A percentile compares a stretch with the other conserved stretches of the same genome.
Conservation (phyloP, 371 early-diverging fungal genomes). For the Paraphysoderma sedebokerense region DNA sequence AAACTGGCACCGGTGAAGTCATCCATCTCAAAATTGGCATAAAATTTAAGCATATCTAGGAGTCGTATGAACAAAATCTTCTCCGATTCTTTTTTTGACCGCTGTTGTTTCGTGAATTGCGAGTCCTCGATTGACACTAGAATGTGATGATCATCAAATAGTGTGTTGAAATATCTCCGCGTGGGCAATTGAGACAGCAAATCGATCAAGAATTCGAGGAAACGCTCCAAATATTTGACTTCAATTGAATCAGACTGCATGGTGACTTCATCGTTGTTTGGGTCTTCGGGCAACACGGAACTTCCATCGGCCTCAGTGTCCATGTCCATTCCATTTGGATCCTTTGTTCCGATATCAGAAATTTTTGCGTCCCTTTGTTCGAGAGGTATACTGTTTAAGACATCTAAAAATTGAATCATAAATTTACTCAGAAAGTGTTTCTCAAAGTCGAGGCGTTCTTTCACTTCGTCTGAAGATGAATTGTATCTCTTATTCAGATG, state of each 20-base stretch:
- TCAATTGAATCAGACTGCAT: neutral
- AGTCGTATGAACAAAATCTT: constrained; percentile 34
- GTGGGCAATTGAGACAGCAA: constrained; percentile 77
- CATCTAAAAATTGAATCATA: constrained; percentile 30
- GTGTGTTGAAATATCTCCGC: constrained; percentile 61
- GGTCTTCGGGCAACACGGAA: neutral
- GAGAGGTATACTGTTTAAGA: constrained; percentile 30
- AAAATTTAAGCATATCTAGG: constrained; percentile 40
- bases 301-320: neutral
- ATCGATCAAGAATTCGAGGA: constrained; percentile 69
- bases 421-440: constrained; percentile 35
- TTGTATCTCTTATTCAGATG: constrained; percentile 26
- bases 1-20: constrained; percentile 63
- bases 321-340: constrained; percentile 1
- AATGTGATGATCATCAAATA: constrained; percentile 67
- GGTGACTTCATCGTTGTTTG: neutral
- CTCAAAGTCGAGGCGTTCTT: constrained; percentile 29
- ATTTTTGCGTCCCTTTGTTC: constrained; percentile 17
- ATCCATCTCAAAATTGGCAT: constrained; percentile 60
- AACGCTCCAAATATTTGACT: constrained; percentile 44
- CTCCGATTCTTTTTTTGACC: constrained; percentile 8
- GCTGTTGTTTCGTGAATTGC: constrained; percentile 25
- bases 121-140: constrained; percentile 36
- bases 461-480: constrained; percentile 19
- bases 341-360: neutral